Conservation (phyloP, 192 early-diverging fungal species). For the Podila minutissima region DNA sequence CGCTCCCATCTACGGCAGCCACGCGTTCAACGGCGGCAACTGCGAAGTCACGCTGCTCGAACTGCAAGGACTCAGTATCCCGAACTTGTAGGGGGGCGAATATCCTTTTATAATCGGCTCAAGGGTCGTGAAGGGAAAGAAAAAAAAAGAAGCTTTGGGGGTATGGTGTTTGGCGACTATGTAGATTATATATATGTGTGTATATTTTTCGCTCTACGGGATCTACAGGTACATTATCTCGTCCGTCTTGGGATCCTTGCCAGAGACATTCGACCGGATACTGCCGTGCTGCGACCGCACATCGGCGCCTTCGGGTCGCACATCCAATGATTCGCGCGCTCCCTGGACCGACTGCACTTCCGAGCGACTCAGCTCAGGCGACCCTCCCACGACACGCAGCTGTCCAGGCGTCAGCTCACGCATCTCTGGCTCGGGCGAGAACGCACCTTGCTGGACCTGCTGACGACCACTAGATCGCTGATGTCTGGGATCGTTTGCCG, state of each 20-base stretch:
- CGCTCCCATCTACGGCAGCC: conserved; percentile 29
- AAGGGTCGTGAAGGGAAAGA: no score
- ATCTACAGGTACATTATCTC: not conserved
- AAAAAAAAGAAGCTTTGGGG: no score
- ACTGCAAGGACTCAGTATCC: no score
- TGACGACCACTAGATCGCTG: not conserved
- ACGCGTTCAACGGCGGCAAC: conserved; percentile 35
- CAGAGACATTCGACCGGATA: not conserved
- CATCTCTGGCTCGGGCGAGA: not conserved
- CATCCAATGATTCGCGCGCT: no score
- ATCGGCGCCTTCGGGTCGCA: no score
- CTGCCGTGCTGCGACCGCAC: not conserved
- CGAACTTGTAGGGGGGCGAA: no score
- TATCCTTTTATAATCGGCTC: not conserved
- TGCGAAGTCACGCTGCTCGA: conserved; percentile 46
- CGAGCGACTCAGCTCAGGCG: not conserved
- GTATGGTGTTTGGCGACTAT: no score
- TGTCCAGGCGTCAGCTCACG: not conserved
- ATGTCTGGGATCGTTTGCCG: not conserved
- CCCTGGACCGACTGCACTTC: not conserved
- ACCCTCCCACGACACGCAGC: not conserved
- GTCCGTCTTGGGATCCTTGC: not conserved
- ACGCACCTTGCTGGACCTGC: not conserved
- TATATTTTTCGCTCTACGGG: not conserved
- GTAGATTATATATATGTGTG: not conserved